Base-by-base conservation (phyloP, 352 stramenopile species). In the Globisporangium emineosum region DNA sequence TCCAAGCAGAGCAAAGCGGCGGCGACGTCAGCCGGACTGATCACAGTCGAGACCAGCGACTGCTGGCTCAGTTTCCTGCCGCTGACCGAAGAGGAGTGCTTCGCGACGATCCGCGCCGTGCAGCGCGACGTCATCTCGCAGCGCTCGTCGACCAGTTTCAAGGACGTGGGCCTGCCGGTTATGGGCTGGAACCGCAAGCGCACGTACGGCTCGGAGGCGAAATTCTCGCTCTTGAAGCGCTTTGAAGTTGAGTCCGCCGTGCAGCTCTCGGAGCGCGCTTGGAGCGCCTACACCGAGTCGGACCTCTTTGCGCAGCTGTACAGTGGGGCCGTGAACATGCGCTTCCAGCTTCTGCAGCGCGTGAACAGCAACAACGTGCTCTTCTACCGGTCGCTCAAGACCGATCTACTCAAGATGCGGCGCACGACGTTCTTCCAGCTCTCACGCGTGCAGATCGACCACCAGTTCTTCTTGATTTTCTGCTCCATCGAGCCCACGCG, bases 141-240 rank as follows among this genome's bases (percentile, higher is more conserved):
- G 45, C 47, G 45, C 9, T 40, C 57, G 12, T 52, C 23, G 1
- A 5, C 37, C 0, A 64, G 29, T 15, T 76, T 79, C 52, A 49
- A 37, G 3, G 61, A 68, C 19, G 52, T 72, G 7, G 72, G 67
- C 0, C 43, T 51, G 0, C 35, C 62, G 0, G 60, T 79, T 51
- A 70, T 79, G 58, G 72, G 70, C 58, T 79, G 72, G 72, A 73
- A 66, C 33, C 72, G 72, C 55, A 75, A 71, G 56, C 69, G 71
- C 43, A 75, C 69, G 43, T 77, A 65, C 53, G 59, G 63, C 15
- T 49, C 60, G 1, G 50, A 37, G 10, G 43, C 66, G 6, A 70
- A 65, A 49, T 79, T 79, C 43, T 79, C 70, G 25, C 52, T 79
- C 7, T 52, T 69, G 3, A 79, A 79, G 50, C 40, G 43, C 3